phyloP scores from a whole-genome alignment of 1,284 basidiomycete genomes.

The Kalmanozyma brasiliensis region DNA sequence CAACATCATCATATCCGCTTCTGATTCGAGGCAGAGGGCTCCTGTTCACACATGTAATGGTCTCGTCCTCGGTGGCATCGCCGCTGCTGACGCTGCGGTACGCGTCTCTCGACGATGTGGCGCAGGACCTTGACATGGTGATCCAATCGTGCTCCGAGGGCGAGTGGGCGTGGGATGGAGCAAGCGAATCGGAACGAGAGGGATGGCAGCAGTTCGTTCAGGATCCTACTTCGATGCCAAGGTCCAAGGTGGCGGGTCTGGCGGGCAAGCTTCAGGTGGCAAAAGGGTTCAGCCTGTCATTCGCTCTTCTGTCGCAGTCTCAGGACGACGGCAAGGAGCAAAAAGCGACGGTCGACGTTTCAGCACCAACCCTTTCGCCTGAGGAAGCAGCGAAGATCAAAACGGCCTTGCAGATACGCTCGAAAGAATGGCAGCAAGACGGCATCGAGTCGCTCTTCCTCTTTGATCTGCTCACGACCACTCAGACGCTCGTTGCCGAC shows the following conservation, averaged over 20 bases:
- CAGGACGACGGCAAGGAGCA: background rate
- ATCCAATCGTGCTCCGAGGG: conserved; percentile 29
- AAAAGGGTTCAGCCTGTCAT: background rate
- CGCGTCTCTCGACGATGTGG: conserved; percentile 27
- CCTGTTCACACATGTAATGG: conserved; percentile 16
- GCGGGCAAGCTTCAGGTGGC: conserved; percentile 15
- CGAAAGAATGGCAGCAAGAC: conserved; percentile 22
- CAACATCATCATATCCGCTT: no score
- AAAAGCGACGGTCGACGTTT: conserved; percentile 27
- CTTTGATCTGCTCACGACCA: conserved; percentile 37
- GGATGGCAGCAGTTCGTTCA: conserved; percentile 14
- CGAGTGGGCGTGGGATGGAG: conserved; percentile 34
- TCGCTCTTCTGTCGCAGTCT: conserved; percentile 15
- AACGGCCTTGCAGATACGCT: conserved; percentile 4
- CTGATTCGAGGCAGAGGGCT: no score
- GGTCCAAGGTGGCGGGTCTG: conserved; percentile 4
- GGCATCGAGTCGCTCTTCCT: conserved; percentile 37
- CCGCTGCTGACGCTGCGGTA: conserved; percentile 25
- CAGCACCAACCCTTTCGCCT: conserved; percentile 13
- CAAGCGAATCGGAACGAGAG: background rate
- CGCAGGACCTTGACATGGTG: conserved; percentile 43
- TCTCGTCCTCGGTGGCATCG: conserved; percentile 1
- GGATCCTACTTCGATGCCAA: conserved; percentile 1
- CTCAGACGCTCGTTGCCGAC: conserved; percentile 28
- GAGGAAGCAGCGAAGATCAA: conserved; percentile 8